Evolutionary conservation across 805 yeast species (phyloP), one percentile per base, ranked within the genome.

Genomic region (Dipodascopsis tothii): DNA sequence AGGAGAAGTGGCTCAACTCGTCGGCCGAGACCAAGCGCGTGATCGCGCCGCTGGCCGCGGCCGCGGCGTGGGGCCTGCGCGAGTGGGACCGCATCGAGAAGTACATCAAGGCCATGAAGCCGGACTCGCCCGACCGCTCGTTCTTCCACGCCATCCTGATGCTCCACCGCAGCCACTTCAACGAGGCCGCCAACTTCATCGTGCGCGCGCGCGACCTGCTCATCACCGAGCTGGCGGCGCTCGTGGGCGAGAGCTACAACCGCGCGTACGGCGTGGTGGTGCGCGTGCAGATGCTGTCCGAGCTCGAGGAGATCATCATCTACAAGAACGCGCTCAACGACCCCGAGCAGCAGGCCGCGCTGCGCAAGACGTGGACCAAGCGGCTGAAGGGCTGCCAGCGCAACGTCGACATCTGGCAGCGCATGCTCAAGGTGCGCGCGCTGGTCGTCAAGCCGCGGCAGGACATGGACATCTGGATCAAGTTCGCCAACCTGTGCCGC

Each of bases 351-450:
- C 76, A 92, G 52, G 74, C 71, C 5, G 77, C 78, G 14, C 81
- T 92, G 74, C 73, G 95, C 54, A 78, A 81, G 55, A 90, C 97
- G 0, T 94, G 98, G 98, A 86, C 84, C 59, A 84, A 84, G 40
- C 75, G 99, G 56, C 68, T 92, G 40, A 67, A 85, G 48, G 97
- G 97, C 1, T 87, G 96, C 59, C 98, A 92, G 65, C 74, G 92
- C 55, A 92, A 92, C 65, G 97, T 92, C 40, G 99, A 92, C 65
- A 87, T 88, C n/a, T 92, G 99, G 98, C 96, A 90, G 62, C 72
- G 96, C 58, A 81, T 92, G 78, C 72, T 92, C 48, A 84, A 88
- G 60, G 95, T 90, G 1, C 73, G 98, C 44, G 90, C 96, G 0
- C 70, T 92, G 37, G 97, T 92, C 11, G 84, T 92, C 36, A 81